Conservation (phyloP, 306 rosid genomes). For the Ziziphus jujuba region DNA sequence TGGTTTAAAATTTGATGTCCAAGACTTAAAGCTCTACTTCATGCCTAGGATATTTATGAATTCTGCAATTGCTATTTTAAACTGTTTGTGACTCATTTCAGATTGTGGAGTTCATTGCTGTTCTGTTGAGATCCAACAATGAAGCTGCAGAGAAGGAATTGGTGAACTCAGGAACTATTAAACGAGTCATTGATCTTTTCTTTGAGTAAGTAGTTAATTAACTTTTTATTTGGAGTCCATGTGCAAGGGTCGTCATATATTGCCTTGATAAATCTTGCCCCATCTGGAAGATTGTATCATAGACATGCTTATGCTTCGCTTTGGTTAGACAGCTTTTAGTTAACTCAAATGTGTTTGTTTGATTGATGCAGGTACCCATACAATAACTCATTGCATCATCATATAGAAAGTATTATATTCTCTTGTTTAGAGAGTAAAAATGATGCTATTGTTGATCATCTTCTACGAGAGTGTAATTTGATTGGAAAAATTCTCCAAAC, state of each 20-base stretch:
- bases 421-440: constrained; percentile 90
- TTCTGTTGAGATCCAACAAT: constrained; percentile 73
- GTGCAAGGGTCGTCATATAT: background rate
- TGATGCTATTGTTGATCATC: constrained; percentile 64
- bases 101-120: constrained; percentile 96
- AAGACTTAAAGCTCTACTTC: no score
- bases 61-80: constrained; percentile 11
- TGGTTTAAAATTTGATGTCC: background rate
- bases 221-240: background rate
- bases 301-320: constrained; percentile 15
- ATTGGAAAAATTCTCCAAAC: constrained; percentile 70
- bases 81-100: constrained; percentile 36
- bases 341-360: constrained; percentile 11
- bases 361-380: constrained; percentile 79
- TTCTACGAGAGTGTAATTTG: constrained; percentile 82
- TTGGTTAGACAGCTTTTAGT: constrained; percentile 5
- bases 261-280: constrained; percentile 9
- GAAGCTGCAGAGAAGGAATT: constrained; percentile 84
- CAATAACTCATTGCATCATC: constrained; percentile 89
- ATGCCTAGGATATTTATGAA: no score
- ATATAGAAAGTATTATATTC: constrained; percentile 76
- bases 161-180: constrained; percentile 84
- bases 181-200: constrained; percentile 85
- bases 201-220: constrained; percentile 70
- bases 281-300: constrained; percentile 2